phyloP scores from a whole-genome alignment of 495 filamentous ascomycete species.

The Neurospora sp. region DNA sequence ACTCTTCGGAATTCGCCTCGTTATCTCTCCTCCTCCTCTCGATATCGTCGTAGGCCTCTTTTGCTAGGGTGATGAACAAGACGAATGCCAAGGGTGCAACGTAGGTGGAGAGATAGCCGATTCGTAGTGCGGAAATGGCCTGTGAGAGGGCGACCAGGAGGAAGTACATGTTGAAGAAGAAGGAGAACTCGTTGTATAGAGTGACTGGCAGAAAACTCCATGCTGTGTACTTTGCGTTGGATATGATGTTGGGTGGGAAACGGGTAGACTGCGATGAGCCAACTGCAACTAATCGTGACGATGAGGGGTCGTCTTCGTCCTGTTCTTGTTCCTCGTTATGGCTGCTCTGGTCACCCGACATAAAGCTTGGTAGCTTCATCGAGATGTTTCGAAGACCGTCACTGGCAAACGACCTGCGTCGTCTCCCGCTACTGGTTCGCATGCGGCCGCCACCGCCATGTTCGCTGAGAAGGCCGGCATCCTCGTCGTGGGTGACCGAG shows the following conservation, averaged over 20 bases:
- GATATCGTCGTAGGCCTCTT: slow-evolving; percentile 94
- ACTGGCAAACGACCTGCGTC: slow-evolving; percentile 24
- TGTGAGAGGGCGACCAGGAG: slow-evolving; percentile 90
- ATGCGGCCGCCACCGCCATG: slow-evolving; percentile 16
- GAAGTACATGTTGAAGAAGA: slow-evolving; percentile 99
- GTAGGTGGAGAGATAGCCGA: slow-evolving; percentile 92
- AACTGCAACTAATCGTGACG: slow-evolving; percentile 41
- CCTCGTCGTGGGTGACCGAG: slow-evolving; percentile 48
- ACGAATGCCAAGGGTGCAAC: slow-evolving; percentile 90
- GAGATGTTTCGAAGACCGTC: slow-evolving; percentile 26
- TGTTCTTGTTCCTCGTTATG: slow-evolving; percentile 26
- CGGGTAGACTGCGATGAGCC: slow-evolving; percentile 39
- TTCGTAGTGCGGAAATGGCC: slow-evolving; percentile 74
- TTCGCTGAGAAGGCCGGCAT: slow-evolving; percentile 52
- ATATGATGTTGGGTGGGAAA: slow-evolving; percentile 79
- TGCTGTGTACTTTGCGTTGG: slow-evolving; percentile 96
- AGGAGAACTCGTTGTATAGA: slow-evolving; percentile 96
- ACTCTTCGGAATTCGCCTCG: slow-evolving; percentile 90
- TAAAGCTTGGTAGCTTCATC: slow-evolving; percentile 43
- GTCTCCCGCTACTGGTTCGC: slow-evolving; percentile 12
- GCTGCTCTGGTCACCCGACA: slow-evolving; percentile 29
- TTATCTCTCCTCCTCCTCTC: slow-evolving; percentile 72
- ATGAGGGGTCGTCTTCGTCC: slow-evolving; percentile 43
- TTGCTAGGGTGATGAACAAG: slow-evolving; percentile 80
- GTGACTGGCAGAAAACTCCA: slow-evolving; percentile 91